Base-by-base conservation (phyloP, 352 stramenopile species). In the Elongisporangium prolatum region DNA sequence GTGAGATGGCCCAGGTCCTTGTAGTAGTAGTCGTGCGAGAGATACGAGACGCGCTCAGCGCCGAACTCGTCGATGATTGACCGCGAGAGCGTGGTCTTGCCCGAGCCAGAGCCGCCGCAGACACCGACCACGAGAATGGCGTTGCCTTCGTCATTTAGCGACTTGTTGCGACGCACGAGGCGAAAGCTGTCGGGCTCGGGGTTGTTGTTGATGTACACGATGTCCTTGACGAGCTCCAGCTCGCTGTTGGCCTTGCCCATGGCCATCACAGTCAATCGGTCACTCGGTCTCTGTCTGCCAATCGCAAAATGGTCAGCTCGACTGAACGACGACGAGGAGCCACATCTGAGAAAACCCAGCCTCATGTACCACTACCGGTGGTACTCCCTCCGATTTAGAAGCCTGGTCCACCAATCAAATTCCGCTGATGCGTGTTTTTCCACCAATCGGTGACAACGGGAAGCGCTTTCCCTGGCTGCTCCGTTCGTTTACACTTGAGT, bases 1-100 rank as follows among this genome's bases (percentile, higher is more conserved):
- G 86, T 85, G 21, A 97, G 70, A 64, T 98, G 86, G 25, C 69
- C 65, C 20, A 98, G 67, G 63, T 98, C 91, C 66, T 95, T 97
- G 85, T 99, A 99, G 74, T 99, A 99, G 78, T 90, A 97, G 80
- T 98, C 96, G 74, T 98, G 91, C 57, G 84, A 97, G 49, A 99
- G 87, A 66, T 97, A 97, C 52, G 88, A 91, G 48, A 98, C 95
- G 68, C 93, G 93, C 22, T 84, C 77, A 25, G 79, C 65, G 38
- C 92, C 92, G 57, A 98, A 93, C 38, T 94, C 83, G 28, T 88
- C 65, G 57, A 96, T 95, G 64, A 98, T 91, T 20, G 88, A 87
- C 40, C 81, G 68, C 56, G 89, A 93, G 25, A 98, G 82, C 60
- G 89, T 97, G 14, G 91, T 97, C 72, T 97, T 97, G 60, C 91